Evolutionary conservation across 2,329 filamentous ascomycete genomes (phyloP).

Genomic region (Colletotrichum sp.): DNA sequence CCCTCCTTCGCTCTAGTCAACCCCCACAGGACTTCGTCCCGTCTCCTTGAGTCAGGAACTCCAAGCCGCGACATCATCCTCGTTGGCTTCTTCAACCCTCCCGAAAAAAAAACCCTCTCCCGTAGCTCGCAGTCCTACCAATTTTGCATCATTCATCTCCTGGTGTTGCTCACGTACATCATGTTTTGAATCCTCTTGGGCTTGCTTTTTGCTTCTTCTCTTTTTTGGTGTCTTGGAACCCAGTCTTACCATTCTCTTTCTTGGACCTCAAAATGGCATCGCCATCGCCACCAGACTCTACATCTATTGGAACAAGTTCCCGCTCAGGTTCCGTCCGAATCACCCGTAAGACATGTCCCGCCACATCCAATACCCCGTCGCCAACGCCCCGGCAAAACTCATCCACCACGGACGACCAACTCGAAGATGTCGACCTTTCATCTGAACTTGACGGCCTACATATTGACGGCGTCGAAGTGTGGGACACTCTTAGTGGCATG

Average conservation of each 20-base stretch:
- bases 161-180: conserved; percentile 31
- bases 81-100: conserved; percentile 6
- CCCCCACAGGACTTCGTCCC: conserved; percentile 8
- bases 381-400: conserved; percentile 11
- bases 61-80: conserved; percentile 6
- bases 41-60: conserved; percentile 11
- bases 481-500: conserved; percentile 45
- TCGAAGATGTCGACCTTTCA: conserved; percentile 38
- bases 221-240: conserved; percentile 51
- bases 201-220: conserved; percentile 32
- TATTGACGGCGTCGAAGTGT: conserved; percentile 34
- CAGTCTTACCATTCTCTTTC: conserved; percentile 34
- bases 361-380: conserved; percentile 32
- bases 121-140: neutral
- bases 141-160: conserved; percentile 20
- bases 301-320: conserved; percentile 34
- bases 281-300: conserved; percentile 30
- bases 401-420: conserved; percentile 27
- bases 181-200: conserved; percentile 42
- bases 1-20: conserved; percentile 18
- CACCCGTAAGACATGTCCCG: conserved; percentile 42
- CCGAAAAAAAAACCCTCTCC: neutral
- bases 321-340: conserved; percentile 42
- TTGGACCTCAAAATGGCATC: conserved; percentile 38
- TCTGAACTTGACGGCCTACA: conserved; percentile 24